Conservation (phyloP, 495 filamentous ascomycete species). For the Gamarada debralockiae region DNA sequence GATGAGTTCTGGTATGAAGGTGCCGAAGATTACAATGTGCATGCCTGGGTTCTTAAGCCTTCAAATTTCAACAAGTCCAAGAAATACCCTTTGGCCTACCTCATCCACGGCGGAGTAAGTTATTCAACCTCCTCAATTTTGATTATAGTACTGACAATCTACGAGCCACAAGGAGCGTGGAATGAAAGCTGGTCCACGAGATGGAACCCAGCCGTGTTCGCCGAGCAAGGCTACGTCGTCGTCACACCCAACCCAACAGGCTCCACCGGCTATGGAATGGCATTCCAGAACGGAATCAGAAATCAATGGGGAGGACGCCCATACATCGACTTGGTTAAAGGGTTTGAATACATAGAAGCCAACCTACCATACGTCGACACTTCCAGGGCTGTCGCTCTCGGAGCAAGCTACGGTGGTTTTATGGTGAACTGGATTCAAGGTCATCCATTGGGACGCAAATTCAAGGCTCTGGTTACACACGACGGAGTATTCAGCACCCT, state of each 20-base stretch:
- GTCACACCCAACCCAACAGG: slow-evolving; percentile 88
- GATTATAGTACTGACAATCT: neutral
- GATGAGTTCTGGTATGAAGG: slow-evolving; percentile 71
- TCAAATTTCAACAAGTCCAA: slow-evolving; percentile 67
- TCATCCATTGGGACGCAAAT: slow-evolving; percentile 66
- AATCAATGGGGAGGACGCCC: slow-evolving; percentile 75
- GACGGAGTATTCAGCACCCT: slow-evolving; percentile 84
- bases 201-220: slow-evolving; percentile 90
- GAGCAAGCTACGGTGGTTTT: slow-evolving; percentile 84
- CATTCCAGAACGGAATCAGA: slow-evolving; percentile 70
- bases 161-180: slow-evolving; percentile 76
- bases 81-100: slow-evolving; percentile 77
- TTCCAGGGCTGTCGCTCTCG: slow-evolving; percentile 70
- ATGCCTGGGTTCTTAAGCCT: slow-evolving; percentile 79
- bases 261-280: slow-evolving; percentile 80
- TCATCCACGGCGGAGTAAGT: slow-evolving; percentile 73
- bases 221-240: slow-evolving; percentile 87
- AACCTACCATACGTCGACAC: slow-evolving; percentile 75
- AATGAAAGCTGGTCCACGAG: slow-evolving; percentile 78
- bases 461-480: slow-evolving; percentile 88
- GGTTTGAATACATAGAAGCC: slow-evolving; percentile 71
- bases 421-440: slow-evolving; percentile 84
- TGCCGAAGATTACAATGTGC: slow-evolving; percentile 58
- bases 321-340: slow-evolving; percentile 76
- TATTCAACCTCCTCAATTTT: neutral